Base-by-base conservation (phyloP, 805 yeast species). In the Candida awuae region DNA sequence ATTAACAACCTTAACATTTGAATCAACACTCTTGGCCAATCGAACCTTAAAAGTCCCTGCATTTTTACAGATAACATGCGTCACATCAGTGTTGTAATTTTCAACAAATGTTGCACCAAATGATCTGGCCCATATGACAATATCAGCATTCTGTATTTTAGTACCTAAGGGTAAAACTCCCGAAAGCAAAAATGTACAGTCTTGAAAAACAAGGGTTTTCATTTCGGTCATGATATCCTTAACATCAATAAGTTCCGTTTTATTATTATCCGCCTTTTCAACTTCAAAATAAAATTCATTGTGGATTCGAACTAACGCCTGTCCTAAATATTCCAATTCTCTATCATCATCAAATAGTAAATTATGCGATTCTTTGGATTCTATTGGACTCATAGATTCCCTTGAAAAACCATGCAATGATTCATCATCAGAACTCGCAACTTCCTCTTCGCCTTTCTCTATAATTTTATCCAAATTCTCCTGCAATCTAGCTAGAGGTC, bases 151-250 rank as follows among this genome's bases (percentile, higher is more conserved):
- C 37, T 81, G 79, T 14, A 84, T 62, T 39, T 76, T 71, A 10
- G 79, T 68, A 1, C 92, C 92, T n/a, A 85, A 55, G 1, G 97
- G 97, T 17, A 92, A 70, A n/a, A 90, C 69, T 0, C 97, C 97
- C 4, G 95, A 82, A 49, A 92, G 81, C 15, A 90, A 69, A 39
- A 92, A 73, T 3, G 75, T 74, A 33, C 79, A 71, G 6, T 80
- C 88, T 18, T 69, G 59, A 43, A 90, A 75, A 2, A 87, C 87
- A 41, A 68, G 52, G 8, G 62, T 56, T 54, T 88, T 90, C 73
- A 90, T 68, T n/a, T 59, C 50, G 1, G 92, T 94, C 60, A 90
- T 73, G 13, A 85, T 74, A n/a, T 53, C 56, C 35, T 81, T 73
- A 35, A 85, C 75, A 51, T 80, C 84, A 0, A 90, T 87, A 13